Evolutionary conservation across 2,329 filamentous ascomycete species (phyloP), one percentile per base, ranked within the genome.

Genomic region (Penicillium italicum): DNA sequence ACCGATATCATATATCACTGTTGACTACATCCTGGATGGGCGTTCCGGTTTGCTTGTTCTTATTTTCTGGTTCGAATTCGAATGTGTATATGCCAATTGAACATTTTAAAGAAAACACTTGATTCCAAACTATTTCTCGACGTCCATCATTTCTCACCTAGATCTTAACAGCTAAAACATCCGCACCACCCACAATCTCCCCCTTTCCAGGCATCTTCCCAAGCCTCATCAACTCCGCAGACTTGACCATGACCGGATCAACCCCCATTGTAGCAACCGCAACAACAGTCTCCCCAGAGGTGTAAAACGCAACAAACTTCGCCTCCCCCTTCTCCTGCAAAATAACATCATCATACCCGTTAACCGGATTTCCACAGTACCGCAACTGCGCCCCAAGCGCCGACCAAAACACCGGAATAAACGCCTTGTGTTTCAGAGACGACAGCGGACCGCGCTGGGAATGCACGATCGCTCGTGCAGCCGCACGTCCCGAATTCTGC

Each of bases 371-470:
- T 12, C 94, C 94, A 69, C 91, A 96, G 79, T 99, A 99, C 43
- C 94, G 85, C 66, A 99, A 75, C 76, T 99, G 94, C 6, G 86
- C 83, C 5, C 92, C 91, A 5, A 99, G 78, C 0, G 94, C 94
- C 1, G 91, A 96, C 94, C 94, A 99, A 79, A 99, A 99, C 48
- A 99, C 84, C 0, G 94, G 94, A 55, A 94, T 93, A 74, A 96
- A 97, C 2, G 84, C 79, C 65, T 89, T 85, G 0, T 85, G 79
- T 59, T 81, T 80, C 43, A 80, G 72, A 8, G 80, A 64, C 3
- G 61, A 61, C 74, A 68, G 56, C 1, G 66, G 55, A 2, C 61
- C 51, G 7, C 63, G 58, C 18, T 62, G 59, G 0, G 87, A 82
- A 66, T 88, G 80, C 62, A 85, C 82, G 68, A 99, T 96, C 65